A percentile compares a stretch with the other conserved stretches of the same genome.
These are phyloP conservation scores for Phytophthora pini DNA, from an alignment of 352 stramenopile species.

Conservation along the genomic window DNA sequence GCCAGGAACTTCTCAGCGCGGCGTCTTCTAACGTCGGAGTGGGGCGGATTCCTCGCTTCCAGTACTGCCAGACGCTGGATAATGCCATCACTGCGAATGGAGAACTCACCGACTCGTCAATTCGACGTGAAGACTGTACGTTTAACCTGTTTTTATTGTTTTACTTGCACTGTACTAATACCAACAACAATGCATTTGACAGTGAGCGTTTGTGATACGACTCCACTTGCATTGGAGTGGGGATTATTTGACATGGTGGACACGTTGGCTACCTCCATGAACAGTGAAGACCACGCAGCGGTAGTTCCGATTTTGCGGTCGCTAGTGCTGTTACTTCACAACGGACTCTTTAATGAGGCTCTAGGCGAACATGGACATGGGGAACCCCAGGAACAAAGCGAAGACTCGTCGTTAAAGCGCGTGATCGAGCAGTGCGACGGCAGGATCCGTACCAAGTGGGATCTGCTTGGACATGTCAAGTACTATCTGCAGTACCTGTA, in stretches of 20 bases:
- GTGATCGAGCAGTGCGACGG: slow-evolving; percentile 56
- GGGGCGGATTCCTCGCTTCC: slow-evolving; percentile 64
- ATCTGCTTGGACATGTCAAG: slow-evolving; percentile 61
- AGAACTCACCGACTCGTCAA: slow-evolving; percentile 55
- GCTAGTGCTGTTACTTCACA: slow-evolving; percentile 56
- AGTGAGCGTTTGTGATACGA: slow-evolving; percentile 63
- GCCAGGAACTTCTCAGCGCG: slow-evolving; percentile 52
- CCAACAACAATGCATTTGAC: slow-evolving; percentile 13
- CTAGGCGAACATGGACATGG: slow-evolving; percentile 28
- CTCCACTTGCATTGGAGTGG: slow-evolving; percentile 78
- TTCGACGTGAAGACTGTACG: slow-evolving; percentile 58
- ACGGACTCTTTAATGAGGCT: slow-evolving; percentile 64
- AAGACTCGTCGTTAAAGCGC: slow-evolving; percentile 31
- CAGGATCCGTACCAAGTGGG: slow-evolving; percentile 55
- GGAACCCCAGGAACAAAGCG: slow-evolving; percentile 25
- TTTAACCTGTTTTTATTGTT: slow-evolving; percentile 10
- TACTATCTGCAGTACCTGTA: slow-evolving; percentile 84
- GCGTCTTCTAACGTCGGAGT: slow-evolving; percentile 30
- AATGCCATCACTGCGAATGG: slow-evolving; percentile 77
- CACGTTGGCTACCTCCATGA: slow-evolving; percentile 79
- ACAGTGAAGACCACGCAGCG: slow-evolving; percentile 79
- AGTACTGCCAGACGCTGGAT: slow-evolving; percentile 82
- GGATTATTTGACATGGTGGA: slow-evolving; percentile 72
- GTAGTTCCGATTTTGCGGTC: slow-evolving; percentile 67
- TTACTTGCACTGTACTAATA: slow-evolving; percentile 9